phyloP scores from a whole-genome alignment of 163 green algal species.

The Scenedesmus sp. region DNA sequence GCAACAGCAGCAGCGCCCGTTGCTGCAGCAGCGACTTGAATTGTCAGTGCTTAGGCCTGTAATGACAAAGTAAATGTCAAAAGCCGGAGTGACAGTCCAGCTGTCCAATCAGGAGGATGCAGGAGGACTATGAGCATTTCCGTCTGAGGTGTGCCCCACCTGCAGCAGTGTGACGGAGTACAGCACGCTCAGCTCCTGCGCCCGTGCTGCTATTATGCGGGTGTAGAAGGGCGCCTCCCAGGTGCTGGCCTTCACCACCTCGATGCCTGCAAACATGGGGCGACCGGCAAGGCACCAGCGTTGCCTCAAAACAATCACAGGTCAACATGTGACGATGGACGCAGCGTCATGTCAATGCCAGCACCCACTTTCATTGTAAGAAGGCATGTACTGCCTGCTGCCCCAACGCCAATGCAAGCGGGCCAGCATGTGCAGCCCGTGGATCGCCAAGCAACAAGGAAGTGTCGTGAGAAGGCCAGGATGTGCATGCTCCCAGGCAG shows the following conservation, averaged over 20 bases:
- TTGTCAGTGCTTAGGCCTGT: too few relatives aligned
- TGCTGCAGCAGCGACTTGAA: too few relatives aligned
- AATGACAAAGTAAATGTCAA: too few relatives aligned
- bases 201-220: conserved; percentile 57
- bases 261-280: conserved; percentile 69
- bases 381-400: too few relatives aligned
- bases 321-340: background rate
- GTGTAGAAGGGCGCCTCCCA: conserved; percentile 73
- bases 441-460: too few relatives aligned
- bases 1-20: too few relatives aligned
- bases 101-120: background rate
- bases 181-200: conserved; percentile 61
- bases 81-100: background rate
- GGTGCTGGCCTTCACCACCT: conserved; percentile 85
- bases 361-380: too few relatives aligned
- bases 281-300: background rate
- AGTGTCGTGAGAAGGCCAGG: too few relatives aligned
- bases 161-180: conserved; percentile 27
- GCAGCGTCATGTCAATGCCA: background rate
- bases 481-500: too few relatives aligned
- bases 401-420: too few relatives aligned
- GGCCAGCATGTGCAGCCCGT: too few relatives aligned
- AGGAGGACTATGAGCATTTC: background rate
- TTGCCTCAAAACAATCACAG: background rate
- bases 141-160: background rate